Conservation (phyloP, 2,329 filamentous ascomycete genomes). For the Hypoxylon sp. region DNA sequence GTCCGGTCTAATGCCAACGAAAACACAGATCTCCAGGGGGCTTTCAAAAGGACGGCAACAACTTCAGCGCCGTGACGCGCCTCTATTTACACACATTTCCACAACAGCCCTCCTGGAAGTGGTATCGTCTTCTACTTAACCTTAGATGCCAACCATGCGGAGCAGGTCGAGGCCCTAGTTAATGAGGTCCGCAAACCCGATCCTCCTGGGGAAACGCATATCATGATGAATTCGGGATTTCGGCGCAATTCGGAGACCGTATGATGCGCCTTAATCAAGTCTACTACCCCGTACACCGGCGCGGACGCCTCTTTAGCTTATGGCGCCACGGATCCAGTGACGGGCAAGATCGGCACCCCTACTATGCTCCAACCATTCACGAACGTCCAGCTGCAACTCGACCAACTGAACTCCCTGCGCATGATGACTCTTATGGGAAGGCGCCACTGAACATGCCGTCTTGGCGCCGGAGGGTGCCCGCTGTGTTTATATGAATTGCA, state of each 20-base stretch:
- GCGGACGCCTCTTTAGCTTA: not conserved
- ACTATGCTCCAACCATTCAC: not conserved
- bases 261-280: conserved; percentile 4
- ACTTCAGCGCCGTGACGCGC: not conserved
- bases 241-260: not conserved
- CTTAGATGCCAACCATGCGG: not conserved
- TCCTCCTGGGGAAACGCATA: not conserved
- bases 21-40: conserved; percentile 4
- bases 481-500: no score
- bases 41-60: not conserved
- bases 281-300: conserved; percentile 1
- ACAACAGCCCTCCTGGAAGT: not conserved
- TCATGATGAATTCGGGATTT: conserved; percentile 6
- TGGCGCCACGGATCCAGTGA: not conserved
- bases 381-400: not conserved
- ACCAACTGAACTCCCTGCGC: not conserved
- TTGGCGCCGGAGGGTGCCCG: no score
- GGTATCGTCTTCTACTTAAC: not conserved
- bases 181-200: not conserved
- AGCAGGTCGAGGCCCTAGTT: not conserved
- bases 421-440: not conserved
- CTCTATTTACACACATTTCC: not conserved
- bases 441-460: not conserved
- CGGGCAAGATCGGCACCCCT: not conserved
- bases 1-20: conserved; percentile 1